phyloP scores from a whole-genome alignment of 2,329 filamentous ascomycete genomes.

The Apiospora phragmitis region DNA sequence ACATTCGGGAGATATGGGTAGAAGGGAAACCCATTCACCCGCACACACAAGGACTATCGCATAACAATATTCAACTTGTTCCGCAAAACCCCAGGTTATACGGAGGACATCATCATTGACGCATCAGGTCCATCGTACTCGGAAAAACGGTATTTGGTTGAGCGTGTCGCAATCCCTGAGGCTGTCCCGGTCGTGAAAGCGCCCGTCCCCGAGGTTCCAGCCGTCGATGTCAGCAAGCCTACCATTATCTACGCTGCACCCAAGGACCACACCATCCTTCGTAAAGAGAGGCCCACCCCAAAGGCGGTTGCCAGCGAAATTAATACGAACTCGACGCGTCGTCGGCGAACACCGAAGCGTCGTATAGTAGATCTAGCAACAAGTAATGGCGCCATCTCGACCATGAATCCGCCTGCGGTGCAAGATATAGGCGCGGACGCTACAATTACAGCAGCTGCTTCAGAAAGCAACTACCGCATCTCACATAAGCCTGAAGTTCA shows the following conservation, averaged over 20 bases:
- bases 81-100: conserved; percentile 83
- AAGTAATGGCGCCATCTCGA: conserved; percentile 39
- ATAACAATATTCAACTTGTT: conserved; percentile 96
- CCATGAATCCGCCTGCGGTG: conserved; percentile 19
- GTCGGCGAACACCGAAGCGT: conserved; percentile 60
- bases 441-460: conserved; percentile 17
- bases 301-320: conserved; percentile 58
- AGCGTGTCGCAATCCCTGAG: conserved; percentile 74
- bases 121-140: conserved; percentile 78
- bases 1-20: conserved; percentile 91
- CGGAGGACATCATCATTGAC: conserved; percentile 88
- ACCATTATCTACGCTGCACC: conserved; percentile 55
- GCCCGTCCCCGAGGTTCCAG: conserved; percentile 59
- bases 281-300: conserved; percentile 57
- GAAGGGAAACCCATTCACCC: conserved; percentile 89
- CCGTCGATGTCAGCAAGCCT: conserved; percentile 68
- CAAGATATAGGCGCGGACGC: conserved; percentile 24
- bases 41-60: conserved; percentile 81
- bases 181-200: conserved; percentile 78
- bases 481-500: conserved; percentile 43
- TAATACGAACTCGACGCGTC: conserved; percentile 59
- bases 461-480: conserved; percentile 44
- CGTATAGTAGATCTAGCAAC: conserved; percentile 66
- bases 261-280: conserved; percentile 52
- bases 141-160: conserved; percentile 81